Evolutionary conservation across 1,139 yeast species (phyloP).

Genomic region (Casaregolazyma suthepensis): DNA sequence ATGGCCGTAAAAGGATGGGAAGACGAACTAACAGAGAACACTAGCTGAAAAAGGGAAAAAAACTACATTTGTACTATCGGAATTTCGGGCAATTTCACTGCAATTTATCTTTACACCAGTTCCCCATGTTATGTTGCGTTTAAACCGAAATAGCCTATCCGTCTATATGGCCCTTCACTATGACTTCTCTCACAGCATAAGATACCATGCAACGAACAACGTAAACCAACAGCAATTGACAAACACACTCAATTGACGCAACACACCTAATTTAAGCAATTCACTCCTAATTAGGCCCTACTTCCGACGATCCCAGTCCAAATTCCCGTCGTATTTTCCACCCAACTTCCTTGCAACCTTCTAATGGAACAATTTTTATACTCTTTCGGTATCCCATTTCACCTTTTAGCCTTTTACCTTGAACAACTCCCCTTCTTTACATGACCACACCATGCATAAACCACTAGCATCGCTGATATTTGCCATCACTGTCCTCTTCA

Average conservation of each 20-base stretch:
- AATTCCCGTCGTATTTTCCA: not conserved
- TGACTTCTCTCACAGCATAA: too few relatives aligned
- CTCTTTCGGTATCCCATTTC: not conserved
- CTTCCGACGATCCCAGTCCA: not conserved
- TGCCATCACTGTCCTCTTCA: constrained; percentile 14
- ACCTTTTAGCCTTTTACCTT: not conserved
- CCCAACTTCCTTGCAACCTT: not conserved
- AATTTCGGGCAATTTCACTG: not conserved
- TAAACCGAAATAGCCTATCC: too few relatives aligned
- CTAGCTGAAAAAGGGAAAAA: not conserved
- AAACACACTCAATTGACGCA: too few relatives aligned
- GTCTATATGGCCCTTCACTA: too few relatives aligned
- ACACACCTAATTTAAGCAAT: too few relatives aligned
- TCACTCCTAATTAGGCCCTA: too few relatives aligned
- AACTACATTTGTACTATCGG: not conserved
- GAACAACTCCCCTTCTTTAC: not conserved
- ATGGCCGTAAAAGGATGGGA: not conserved
- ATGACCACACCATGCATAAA: constrained; percentile 1
- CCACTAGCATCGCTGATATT: constrained; percentile 6
- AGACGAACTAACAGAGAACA: not conserved
- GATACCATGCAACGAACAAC: too few relatives aligned
- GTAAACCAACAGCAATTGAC: too few relatives aligned
- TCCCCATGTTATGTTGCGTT: too few relatives aligned
- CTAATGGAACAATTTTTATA: not conserved
- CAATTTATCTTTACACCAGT: not conserved